These are phyloP conservation scores for Dictyostelium firmibasis DNA, from an alignment of 78 protist genomes.

Conservation along the genomic window DNA sequence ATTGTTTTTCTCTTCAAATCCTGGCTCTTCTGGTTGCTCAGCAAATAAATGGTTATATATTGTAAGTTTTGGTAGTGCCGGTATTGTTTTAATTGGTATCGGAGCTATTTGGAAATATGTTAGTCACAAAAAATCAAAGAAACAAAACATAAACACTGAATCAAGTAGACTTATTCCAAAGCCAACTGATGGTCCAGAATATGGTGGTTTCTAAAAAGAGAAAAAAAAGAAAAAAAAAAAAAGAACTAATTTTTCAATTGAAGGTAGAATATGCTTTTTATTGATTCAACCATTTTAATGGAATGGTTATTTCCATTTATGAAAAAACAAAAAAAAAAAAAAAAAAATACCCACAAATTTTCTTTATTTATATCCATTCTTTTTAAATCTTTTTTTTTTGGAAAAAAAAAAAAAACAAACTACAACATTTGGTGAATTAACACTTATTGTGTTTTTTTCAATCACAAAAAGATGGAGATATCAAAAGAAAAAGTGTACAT, in stretches of 20 bases:
- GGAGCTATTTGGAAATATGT: slow-evolving; percentile 12
- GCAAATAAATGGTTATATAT: slow-evolving; percentile 52
- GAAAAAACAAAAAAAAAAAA: background rate
- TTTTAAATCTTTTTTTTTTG: too few relatives aligned
- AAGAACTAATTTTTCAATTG: background rate
- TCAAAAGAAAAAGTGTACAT: background rate
- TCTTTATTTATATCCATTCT: background rate
- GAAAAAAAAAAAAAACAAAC: background rate
- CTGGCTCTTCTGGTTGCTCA: slow-evolving; percentile 11
- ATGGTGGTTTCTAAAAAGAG: slow-evolving; percentile 54
- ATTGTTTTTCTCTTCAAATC: background rate
- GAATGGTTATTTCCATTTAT: background rate
- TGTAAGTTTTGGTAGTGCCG: slow-evolving; percentile 26
- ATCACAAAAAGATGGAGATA: background rate
- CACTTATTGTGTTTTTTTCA: background rate
- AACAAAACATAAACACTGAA: background rate
- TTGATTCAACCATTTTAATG: background rate
- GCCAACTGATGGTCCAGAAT: slow-evolving; percentile 75
- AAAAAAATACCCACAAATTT: background rate
- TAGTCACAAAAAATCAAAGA: slow-evolving; percentile 10
- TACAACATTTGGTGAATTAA: background rate
- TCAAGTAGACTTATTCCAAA: slow-evolving; percentile 62
- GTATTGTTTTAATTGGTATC: background rate
- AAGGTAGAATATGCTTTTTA: background rate
- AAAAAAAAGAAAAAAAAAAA: background rate